Evolutionary conservation across 805 yeast genomes (phyloP).

Genomic region (Candida vartiovaarae): DNA sequence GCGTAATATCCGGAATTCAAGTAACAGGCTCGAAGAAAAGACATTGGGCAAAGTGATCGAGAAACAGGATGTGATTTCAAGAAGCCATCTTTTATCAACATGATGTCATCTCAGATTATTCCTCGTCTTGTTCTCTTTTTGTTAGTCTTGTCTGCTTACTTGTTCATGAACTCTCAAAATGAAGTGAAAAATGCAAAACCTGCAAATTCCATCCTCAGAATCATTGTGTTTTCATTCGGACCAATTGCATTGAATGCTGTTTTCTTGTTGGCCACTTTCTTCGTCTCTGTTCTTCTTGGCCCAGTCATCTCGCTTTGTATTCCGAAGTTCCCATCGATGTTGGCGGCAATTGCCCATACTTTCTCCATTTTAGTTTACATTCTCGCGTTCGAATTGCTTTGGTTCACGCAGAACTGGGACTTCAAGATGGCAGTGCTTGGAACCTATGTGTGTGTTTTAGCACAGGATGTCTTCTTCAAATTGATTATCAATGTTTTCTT

Average conservation of each 20-base stretch:
- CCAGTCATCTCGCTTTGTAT: slow-evolving; percentile 37
- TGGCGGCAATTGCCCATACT: slow-evolving; percentile 44
- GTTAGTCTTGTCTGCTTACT: slow-evolving; percentile 37
- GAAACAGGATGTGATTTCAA: slow-evolving; percentile 36
- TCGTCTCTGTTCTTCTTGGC: slow-evolving; percentile 39
- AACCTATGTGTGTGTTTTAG: slow-evolving; percentile 33
- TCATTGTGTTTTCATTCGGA: slow-evolving; percentile 36
- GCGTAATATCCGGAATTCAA: slow-evolving; percentile 44
- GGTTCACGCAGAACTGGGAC: slow-evolving; percentile 52
- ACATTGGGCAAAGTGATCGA: slow-evolving; percentile 31
- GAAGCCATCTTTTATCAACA: slow-evolving; percentile 41
- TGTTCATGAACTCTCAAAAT: slow-evolving; percentile 49
- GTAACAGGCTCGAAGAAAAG: slow-evolving; percentile 49
- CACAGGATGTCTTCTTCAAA: slow-evolving; percentile 48
- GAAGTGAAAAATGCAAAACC: slow-evolving; percentile 30
- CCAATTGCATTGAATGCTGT: slow-evolving; percentile 41
- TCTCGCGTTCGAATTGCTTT: slow-evolving; percentile 42
- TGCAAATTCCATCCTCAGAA: slow-evolving; percentile 36
- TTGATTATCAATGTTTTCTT: slow-evolving; percentile 37
- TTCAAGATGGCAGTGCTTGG: slow-evolving; percentile 50
- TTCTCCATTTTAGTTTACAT: slow-evolving; percentile 42
- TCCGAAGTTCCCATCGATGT: slow-evolving; percentile 37
- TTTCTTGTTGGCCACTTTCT: slow-evolving; percentile 32
- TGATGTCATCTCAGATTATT: slow-evolving; percentile 34
- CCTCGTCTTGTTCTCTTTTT: slow-evolving; percentile 31